Conservation (phyloP, 2,329 filamentous ascomycete species). For the Aureobasidium sp. region DNA sequence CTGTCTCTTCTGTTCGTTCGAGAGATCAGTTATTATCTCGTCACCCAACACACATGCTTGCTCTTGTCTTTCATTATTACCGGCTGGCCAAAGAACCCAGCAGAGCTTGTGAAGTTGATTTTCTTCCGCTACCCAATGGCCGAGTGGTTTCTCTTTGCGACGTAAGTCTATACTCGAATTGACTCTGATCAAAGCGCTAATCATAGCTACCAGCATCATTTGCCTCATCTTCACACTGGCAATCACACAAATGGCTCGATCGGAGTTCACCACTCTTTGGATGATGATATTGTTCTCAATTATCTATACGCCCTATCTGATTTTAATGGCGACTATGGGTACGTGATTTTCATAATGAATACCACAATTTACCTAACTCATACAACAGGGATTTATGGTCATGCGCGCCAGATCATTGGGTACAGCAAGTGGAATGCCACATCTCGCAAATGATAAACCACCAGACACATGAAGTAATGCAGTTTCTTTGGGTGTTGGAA, state of each 20-base stretch:
- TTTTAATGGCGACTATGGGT: slow-evolving; percentile 40
- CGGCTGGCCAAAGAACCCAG: slow-evolving; percentile 36
- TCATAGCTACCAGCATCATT: slow-evolving; percentile 24
- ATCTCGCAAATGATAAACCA: slow-evolving; percentile 25
- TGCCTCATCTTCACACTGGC: slow-evolving; percentile 40
- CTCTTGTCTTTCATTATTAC: slow-evolving; percentile 41
- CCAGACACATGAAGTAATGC: too few species aligned
- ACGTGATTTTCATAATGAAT: background rate
- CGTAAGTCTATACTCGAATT: slow-evolving; percentile 1
- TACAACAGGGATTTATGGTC: slow-evolving; percentile 32
- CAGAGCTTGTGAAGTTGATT: slow-evolving; percentile 34
- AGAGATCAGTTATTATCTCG: slow-evolving; percentile 43
- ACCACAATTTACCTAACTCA: background rate
- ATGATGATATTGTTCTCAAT: slow-evolving; percentile 39
- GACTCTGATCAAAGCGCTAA: slow-evolving; percentile 25
- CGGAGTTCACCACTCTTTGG: slow-evolving; percentile 38
- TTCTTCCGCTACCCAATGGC: slow-evolving; percentile 45
- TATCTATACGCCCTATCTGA: slow-evolving; percentile 39
- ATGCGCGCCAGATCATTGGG: slow-evolving; percentile 40
- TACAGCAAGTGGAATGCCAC: slow-evolving; percentile 46
- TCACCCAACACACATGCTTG: slow-evolving; percentile 43
- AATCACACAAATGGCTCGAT: slow-evolving; percentile 41
- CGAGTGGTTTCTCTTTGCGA: slow-evolving; percentile 37
- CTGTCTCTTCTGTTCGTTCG: slow-evolving; percentile 41
- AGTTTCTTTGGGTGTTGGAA: too few species aligned